Conservation (phyloP, 176 grass and related monocot genomes). For the Juncus inflexus region DNA sequence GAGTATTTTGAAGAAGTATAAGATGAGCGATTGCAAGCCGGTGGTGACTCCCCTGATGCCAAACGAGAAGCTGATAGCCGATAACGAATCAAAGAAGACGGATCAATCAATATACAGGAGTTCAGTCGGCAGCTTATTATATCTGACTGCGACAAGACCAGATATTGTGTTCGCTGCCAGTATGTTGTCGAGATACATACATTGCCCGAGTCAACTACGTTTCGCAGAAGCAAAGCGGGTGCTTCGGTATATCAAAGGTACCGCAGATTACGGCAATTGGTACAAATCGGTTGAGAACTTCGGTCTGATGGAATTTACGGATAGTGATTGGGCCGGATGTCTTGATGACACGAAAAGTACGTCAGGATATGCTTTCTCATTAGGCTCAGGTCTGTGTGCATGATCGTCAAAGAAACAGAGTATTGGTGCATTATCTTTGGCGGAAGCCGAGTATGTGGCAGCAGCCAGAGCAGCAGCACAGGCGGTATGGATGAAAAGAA, state of each 20-base stretch:
- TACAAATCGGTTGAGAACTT: background rate
- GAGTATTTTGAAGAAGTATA: background rate
- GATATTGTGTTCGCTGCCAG: conserved; percentile 1
- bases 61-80: conserved; percentile 5
- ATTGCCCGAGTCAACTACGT: background rate
- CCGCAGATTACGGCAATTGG: background rate
- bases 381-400: background rate
- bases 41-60: background rate
- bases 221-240: conserved; percentile 5
- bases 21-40: background rate
- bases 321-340: conserved; percentile 25
- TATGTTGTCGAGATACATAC: conserved; percentile 13
- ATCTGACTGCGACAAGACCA: conserved; percentile 9
- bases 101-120: background rate
- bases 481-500: background rate
- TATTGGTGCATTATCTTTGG: background rate
- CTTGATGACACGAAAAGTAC: conserved; percentile 5
- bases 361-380: conserved; percentile 3
- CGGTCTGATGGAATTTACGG: conserved; percentile 7
- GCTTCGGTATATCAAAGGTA: background rate
- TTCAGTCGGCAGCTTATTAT: conserved; percentile 7
- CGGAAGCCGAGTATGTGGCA: conserved; percentile 22
- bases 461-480: background rate
- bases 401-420: conserved; percentile 5
- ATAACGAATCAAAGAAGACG: background rate